Conservation (phyloP, 2,329 filamentous ascomycete species). For the Mollisia scopiformis region DNA sequence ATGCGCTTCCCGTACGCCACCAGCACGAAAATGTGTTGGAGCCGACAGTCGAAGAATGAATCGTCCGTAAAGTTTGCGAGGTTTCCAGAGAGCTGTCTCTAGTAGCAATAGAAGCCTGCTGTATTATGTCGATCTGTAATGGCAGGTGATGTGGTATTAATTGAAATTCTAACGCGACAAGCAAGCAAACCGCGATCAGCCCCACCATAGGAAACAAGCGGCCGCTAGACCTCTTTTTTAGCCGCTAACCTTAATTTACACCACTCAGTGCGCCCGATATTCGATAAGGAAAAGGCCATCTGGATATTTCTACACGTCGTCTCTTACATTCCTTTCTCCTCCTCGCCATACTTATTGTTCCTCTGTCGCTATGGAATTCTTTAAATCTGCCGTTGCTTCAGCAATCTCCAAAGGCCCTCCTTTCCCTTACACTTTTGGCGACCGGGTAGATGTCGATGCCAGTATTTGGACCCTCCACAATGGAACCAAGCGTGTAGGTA, state of each 20-base stretch:
- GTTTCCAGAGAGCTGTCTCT: too few relatives aligned
- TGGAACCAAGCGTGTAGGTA: constrained; percentile 78
- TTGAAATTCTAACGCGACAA: neutral
- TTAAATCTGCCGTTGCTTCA: constrained; percentile 96
- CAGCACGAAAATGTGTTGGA: neutral
- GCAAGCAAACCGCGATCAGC: neutral
- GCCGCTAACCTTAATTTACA: constrained; percentile 2
- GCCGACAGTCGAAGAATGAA: neutral
- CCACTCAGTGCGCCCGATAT: constrained; percentile 1
- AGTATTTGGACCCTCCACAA: constrained; percentile 98
- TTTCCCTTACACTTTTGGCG: constrained; percentile 91
- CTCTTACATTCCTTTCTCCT: too few relatives aligned
- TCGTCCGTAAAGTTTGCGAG: too few relatives aligned
- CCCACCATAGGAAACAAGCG: neutral
- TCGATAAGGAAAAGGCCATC: neutral
- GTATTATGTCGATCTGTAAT: too few relatives aligned
- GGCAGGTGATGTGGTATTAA: neutral
- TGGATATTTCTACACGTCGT: neutral
- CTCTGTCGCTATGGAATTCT: constrained; percentile 76
- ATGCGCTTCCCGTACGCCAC: neutral
- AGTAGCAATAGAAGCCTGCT: too few relatives aligned
- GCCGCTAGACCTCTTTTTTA: neutral
- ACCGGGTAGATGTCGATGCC: constrained; percentile 87
- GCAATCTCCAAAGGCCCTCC: constrained; percentile 94
- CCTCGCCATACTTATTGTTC: constrained; percentile 1